Conservation (phyloP, 2,329 filamentous ascomycete species). For the Hypomyces perniciosus region DNA sequence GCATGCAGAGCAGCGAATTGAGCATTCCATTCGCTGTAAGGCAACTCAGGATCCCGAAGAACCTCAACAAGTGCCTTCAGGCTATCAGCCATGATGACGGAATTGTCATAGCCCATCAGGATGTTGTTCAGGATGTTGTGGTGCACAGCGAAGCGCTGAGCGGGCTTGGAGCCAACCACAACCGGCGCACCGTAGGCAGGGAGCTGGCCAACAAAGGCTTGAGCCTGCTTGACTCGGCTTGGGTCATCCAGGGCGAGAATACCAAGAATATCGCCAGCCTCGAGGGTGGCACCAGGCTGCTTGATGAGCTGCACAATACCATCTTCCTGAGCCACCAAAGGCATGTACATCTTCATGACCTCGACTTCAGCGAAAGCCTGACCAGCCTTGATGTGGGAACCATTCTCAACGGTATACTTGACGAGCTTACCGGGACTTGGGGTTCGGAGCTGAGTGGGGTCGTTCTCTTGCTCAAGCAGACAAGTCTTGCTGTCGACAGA, state of each 20-base stretch:
- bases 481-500: constrained; percentile 98
- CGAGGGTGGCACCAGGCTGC: constrained; percentile 94
- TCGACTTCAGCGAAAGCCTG: constrained; percentile 95
- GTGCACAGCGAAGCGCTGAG: constrained; percentile 76
- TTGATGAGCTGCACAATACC: constrained; percentile 98
- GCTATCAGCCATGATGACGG: constrained; percentile 85
- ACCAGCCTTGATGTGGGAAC: constrained; percentile 84
- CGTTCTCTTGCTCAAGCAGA: constrained; percentile 95
- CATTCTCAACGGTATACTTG: constrained; percentile 95
- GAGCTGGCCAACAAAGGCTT: constrained; percentile 86
- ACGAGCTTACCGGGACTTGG: constrained; percentile 96
- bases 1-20: constrained; percentile 96
- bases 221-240: constrained; percentile 90
- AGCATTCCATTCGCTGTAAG: constrained; percentile 93
- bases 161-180: constrained; percentile 82
- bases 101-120: constrained; percentile 90
- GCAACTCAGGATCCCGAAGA: constrained; percentile 80
- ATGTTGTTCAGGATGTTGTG: constrained; percentile 80
- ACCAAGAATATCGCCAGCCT: constrained; percentile 97
- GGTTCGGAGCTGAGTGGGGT: constrained; percentile 91
- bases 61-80: constrained; percentile 87
- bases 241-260: constrained; percentile 94
- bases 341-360: constrained; percentile 99
- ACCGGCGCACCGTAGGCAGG: constrained; percentile 82
- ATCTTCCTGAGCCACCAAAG: constrained; percentile 87